These are phyloP conservation scores for Hypoxylon sp. DNA, from an alignment of 2,329 filamentous ascomycete species.

Conservation along the genomic window DNA sequence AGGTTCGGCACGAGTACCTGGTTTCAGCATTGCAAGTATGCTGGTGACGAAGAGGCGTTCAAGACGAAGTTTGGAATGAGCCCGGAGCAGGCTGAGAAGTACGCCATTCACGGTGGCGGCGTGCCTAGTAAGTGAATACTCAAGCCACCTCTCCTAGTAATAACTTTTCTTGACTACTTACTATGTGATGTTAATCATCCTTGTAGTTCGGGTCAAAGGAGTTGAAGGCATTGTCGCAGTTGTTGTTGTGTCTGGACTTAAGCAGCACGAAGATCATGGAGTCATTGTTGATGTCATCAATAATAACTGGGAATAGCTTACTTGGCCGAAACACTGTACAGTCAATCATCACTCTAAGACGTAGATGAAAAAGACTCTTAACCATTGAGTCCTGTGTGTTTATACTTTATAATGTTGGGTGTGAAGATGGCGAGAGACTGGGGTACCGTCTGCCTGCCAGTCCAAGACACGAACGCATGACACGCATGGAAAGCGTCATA, in stretches of 20 bases:
- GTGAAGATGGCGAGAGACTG: neutral
- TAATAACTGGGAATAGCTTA: conserved; percentile 58
- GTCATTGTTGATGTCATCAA: conserved; percentile 78
- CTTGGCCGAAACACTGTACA: neutral
- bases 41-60: conserved; percentile 73
- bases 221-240: conserved; percentile 82
- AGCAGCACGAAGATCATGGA: conserved; percentile 82
- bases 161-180: neutral
- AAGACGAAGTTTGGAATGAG: conserved; percentile 73
- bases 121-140: conserved; percentile 67
- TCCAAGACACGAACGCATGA: neutral
- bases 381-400: neutral
- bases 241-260: conserved; percentile 80
- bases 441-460: neutral
- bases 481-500: neutral
- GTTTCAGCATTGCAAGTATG: conserved; percentile 77
- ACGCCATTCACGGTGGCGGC: conserved; percentile 83
- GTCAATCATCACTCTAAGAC: neutral
- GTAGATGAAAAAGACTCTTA: neutral
- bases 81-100: conserved; percentile 67
- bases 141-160: neutral
- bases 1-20: conserved; percentile 78
- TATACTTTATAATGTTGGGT: neutral
- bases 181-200: neutral
- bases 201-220: conserved; percentile 71